Evolutionary conservation across 768 basidiomycete species (phyloP).

Genomic region (Tylopilus sp.): DNA sequence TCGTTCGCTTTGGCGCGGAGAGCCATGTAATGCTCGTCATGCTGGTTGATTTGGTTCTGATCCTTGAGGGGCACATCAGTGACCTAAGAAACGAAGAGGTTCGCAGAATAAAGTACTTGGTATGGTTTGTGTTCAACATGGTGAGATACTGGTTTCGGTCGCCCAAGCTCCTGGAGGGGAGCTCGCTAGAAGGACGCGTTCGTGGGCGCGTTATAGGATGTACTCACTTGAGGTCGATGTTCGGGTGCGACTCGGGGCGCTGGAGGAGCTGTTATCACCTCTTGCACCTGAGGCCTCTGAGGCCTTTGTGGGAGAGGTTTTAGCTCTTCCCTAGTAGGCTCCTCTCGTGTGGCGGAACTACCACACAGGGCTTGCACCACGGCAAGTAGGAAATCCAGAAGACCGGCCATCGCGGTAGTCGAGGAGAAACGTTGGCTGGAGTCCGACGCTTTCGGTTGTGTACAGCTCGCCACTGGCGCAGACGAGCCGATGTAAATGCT

Average conservation of each 20-base stretch:
- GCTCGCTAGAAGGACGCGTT: constrained; percentile 4
- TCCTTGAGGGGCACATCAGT: constrained; percentile 35
- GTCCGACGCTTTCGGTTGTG: no score
- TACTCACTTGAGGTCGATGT: constrained; percentile 13
- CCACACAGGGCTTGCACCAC: constrained; percentile 25
- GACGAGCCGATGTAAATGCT: neutral
- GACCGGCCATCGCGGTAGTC: constrained; percentile 15
- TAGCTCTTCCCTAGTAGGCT: neutral
- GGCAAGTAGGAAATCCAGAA: constrained; percentile 26
- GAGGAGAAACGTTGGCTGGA: neutral
- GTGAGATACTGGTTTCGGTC: constrained; percentile 12
- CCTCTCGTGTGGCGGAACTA: constrained; percentile 14
- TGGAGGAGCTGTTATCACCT: neutral
- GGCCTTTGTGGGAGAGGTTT: neutral
- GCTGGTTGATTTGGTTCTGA: constrained; percentile 60
- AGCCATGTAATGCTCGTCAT: constrained; percentile 62
- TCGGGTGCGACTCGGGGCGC: constrained; percentile 3
- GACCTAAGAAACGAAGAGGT: neutral
- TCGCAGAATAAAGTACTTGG: constrained; percentile 11
- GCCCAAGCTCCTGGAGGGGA: constrained; percentile 15
- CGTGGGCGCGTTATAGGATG: neutral
- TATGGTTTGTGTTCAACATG: constrained; percentile 14
- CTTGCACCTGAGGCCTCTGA: constrained; percentile 11
- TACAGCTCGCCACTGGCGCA: neutral
- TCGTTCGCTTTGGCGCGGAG: constrained; percentile 74